A percentile compares a stretch with the other conserved stretches of the same genome.
Conservation (phyloP, 805 yeast species). For the Kazachstania bromeliacearum region DNA sequence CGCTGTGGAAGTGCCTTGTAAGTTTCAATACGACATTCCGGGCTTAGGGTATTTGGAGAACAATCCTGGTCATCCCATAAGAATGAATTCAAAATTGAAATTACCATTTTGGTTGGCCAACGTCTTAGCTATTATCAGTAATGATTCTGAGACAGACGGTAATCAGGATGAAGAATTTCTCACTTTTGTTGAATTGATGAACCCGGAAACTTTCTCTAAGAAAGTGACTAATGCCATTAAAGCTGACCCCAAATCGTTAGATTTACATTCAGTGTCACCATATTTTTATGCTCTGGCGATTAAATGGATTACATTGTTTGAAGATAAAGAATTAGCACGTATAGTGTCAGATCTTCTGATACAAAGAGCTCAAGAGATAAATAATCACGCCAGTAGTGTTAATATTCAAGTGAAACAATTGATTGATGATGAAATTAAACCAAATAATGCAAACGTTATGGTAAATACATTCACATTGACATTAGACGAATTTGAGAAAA, state of each 20-base stretch:
- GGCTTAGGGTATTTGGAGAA: conserved; percentile 85
- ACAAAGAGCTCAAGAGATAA: conserved; percentile 59
- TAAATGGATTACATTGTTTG: conserved; percentile 69
- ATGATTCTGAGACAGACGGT: conserved; percentile 20
- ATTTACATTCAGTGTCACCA: conserved; percentile 53
- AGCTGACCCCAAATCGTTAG: conserved; percentile 57
- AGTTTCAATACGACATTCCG: conserved; percentile 68
- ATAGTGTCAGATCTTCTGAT: conserved; percentile 45
- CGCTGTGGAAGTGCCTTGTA: conserved; percentile 66
- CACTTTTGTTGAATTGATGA: conserved; percentile 54
- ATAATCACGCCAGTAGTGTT: conserved; percentile 47
- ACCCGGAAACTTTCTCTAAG: conserved; percentile 59
- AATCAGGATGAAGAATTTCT: conserved; percentile 38
- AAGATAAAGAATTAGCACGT: conserved; percentile 51
- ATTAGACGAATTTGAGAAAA: conserved; percentile 70
- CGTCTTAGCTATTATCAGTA: conserved; percentile 48
- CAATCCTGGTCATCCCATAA: conserved; percentile 52
- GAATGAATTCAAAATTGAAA: conserved; percentile 53
- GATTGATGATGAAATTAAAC: not conserved
- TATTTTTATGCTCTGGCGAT: conserved; percentile 62
- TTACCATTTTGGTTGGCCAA: conserved; percentile 88
- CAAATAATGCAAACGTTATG: not conserved
- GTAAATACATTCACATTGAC: conserved; percentile 41
- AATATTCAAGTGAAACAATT: conserved; percentile 4
- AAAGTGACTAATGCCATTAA: conserved; percentile 76